Percentiles rank a stretch among this genome's conserved stretches.
phyloP scores from a whole-genome alignment of 345 rosid species.

The Populus pruinosa region DNA sequence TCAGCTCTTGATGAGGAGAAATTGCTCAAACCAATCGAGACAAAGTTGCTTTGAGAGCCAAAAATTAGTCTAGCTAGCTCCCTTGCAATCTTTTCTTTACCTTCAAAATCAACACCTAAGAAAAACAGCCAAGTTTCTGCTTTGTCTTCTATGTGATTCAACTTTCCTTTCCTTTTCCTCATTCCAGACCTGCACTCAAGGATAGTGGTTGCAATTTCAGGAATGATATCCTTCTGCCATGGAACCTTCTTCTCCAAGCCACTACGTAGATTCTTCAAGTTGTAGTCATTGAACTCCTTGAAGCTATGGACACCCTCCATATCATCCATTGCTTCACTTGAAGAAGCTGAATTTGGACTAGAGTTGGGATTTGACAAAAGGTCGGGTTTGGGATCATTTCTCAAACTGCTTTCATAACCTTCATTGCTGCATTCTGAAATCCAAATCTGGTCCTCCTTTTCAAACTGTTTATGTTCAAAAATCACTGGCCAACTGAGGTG shows the following conservation, averaged over 20 bases:
- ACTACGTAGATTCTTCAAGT: slow-evolving; percentile 45
- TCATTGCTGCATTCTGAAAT: slow-evolving; percentile 32
- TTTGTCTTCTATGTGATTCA: slow-evolving; percentile 28
- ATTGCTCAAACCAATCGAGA: slow-evolving; percentile 37
- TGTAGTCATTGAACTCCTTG: slow-evolving; percentile 44
- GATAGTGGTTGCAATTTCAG: slow-evolving; percentile 53
- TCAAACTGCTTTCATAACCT: slow-evolving; percentile 24
- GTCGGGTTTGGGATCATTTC: slow-evolving; percentile 37
- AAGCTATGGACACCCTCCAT: slow-evolving; percentile 36
- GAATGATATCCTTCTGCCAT: slow-evolving; percentile 54
- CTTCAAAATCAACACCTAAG: slow-evolving; percentile 59
- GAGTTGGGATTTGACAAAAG: slow-evolving; percentile 67
- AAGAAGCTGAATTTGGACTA: slow-evolving; percentile 75
- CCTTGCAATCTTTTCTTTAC: slow-evolving; percentile 66
- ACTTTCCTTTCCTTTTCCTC: slow-evolving; percentile 37
- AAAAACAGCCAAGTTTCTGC: slow-evolving; percentile 85
- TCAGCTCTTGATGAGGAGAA: slow-evolving; percentile 28
- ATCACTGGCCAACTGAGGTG: slow-evolving; percentile 44
- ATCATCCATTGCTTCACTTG: slow-evolving; percentile 56
- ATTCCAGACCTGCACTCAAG: slow-evolving; percentile 72
- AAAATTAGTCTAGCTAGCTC: slow-evolving; percentile 69
- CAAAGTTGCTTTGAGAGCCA: slow-evolving; percentile 48
- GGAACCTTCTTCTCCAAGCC: slow-evolving; percentile 74
- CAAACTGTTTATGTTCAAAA: slow-evolving; percentile 30
- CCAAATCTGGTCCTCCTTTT: slow-evolving; percentile 45